Evolutionary conservation across 2,329 filamentous ascomycete genomes (phyloP), one percentile per base, ranked within the genome.

Genomic region (Trichoderma sp.): DNA sequence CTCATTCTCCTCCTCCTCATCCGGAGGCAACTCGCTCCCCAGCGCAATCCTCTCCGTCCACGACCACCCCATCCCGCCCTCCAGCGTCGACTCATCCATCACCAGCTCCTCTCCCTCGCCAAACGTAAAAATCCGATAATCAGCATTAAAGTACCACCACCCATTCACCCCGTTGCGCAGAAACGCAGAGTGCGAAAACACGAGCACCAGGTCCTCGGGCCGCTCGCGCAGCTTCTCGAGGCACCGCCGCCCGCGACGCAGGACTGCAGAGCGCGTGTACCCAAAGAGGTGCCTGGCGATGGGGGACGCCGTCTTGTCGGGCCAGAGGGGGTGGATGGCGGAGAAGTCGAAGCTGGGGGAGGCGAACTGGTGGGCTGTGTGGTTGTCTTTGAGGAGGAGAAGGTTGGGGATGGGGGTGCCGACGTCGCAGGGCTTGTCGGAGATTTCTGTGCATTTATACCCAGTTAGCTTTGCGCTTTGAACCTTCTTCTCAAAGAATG

Each of bases 181-280:
- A 72, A 90, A 90, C 0, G 82, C 86, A 2, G 87, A 86, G 75
- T 90, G 88, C 1, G 84, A 85, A 4, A 90, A 86, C 0, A 90
- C 87, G 10, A 88, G 80, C 62, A 90, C 81, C 59, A 87, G 79
- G 69, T 85, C 85, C 74, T 90, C 87, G 0, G 83, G 81, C 0
- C 87, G 79, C 14, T 70, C 68, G 67, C 82, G 78, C 26, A 90
- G 77, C 28, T 79, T 77, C 39, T 76, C 74, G 1, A 90, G 78
- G 48, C 79, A 80, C 0, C 75, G 73, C 69, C 83, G 81, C 0
- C 82, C 88, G 14, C 88, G 83, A 0, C 76, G 78, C 4, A 89
- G 73, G 44, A 90, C 80, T 28, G 83, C 82, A 3, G 72, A 70
- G 45, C 78, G 79, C 1, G 79, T 84, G 75, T 83, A 85, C 19